Percentiles rank a stretch among this genome's conserved stretches.
Conservation (phyloP, 1,284 basidiomycete species). For the Pyrrhoderma lamaoense region DNA sequence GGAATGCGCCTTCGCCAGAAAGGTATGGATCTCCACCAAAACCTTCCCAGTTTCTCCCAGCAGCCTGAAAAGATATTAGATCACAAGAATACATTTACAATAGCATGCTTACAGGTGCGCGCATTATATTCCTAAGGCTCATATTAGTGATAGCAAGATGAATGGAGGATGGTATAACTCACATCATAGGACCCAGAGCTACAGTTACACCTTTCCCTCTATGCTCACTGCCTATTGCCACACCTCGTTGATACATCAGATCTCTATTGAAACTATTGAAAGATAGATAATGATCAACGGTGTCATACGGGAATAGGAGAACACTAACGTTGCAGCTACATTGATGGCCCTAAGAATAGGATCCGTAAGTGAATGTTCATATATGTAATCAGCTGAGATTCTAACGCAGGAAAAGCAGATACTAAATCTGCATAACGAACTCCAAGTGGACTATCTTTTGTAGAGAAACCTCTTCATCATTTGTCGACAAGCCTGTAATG, state of each 20-base stretch:
- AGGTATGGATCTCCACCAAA: conserved; percentile 50
- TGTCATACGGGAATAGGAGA: neutral
- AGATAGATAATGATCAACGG: neutral
- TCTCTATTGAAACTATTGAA: conserved; percentile 51
- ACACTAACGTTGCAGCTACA: conserved; percentile 54
- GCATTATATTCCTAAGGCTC: conserved; percentile 17
- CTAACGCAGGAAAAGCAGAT: conserved; percentile 64
- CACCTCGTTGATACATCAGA: conserved; percentile 33
- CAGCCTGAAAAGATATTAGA: neutral
- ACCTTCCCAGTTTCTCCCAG: conserved; percentile 19
- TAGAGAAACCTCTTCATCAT: neutral
- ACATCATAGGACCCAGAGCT: conserved; percentile 32
- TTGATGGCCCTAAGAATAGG: conserved; percentile 47
- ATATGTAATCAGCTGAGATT: neutral
- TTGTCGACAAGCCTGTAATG: neutral
- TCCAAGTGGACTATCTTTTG: conserved; percentile 53
- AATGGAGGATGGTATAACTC: neutral
- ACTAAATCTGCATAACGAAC: conserved; percentile 55
- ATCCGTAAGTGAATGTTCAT: neutral
- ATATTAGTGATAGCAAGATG: neutral
- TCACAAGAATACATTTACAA: neutral
- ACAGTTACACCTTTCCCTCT: conserved; percentile 45
- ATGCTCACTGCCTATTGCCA: conserved; percentile 44
- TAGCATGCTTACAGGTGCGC: conserved; percentile 10
- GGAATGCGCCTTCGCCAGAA: conserved; percentile 53